Percentiles rank a stretch among this genome's conserved stretches.
Evolutionary conservation across 208 protist species (phyloP).

Genomic region (Eutreptiella sp.): DNA sequence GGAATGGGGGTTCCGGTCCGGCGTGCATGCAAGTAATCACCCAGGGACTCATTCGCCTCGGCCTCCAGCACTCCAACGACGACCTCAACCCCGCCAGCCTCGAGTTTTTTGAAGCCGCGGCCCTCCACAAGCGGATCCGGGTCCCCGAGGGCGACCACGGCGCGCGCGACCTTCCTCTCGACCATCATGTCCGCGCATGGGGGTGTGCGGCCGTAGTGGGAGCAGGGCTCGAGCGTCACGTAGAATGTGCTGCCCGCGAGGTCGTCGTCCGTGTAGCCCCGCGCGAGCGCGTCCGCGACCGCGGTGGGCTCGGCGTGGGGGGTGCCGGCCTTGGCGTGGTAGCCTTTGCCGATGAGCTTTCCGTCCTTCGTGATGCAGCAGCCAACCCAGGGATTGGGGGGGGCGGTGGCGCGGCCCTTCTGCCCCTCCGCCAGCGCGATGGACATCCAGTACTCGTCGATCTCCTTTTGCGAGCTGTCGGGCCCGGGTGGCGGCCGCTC

Average conservation of each 20-base stretch:
- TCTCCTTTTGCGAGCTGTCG: neutral
- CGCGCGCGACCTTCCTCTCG: slow-evolving; percentile 5
- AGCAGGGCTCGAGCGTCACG: slow-evolving; percentile 33
- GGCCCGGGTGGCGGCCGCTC: too few relatives aligned
- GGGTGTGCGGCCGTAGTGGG: slow-evolving; percentile 29
- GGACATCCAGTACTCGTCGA: slow-evolving; percentile 30
- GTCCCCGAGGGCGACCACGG: slow-evolving; percentile 13
- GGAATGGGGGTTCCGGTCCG: slow-evolving; percentile 22
- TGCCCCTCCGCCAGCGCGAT: slow-evolving; percentile 26
- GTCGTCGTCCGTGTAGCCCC: neutral
- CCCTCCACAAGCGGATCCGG: slow-evolving; percentile 7
- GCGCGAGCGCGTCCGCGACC: slow-evolving; percentile 5
- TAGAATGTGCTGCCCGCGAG: slow-evolving; percentile 28
- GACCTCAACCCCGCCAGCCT: slow-evolving; percentile 3
- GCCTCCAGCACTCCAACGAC: neutral
- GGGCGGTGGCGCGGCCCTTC: slow-evolving; percentile 31
- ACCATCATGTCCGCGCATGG: slow-evolving; percentile 25
- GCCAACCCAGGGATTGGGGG: slow-evolving; percentile 36
- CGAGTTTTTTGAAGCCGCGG: neutral
- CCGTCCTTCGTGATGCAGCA: slow-evolving; percentile 26
- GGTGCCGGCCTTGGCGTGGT: slow-evolving; percentile 22
- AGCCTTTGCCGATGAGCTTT: slow-evolving; percentile 26
- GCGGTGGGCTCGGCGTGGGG: slow-evolving; percentile 31
- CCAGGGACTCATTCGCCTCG: slow-evolving; percentile 17
- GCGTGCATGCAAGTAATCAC: slow-evolving; percentile 23